Percentiles rank a stretch among this genome's conserved stretches.
Conservation (phyloP, 108 stramenopile genomes). For the Craspedostauros australis region DNA sequence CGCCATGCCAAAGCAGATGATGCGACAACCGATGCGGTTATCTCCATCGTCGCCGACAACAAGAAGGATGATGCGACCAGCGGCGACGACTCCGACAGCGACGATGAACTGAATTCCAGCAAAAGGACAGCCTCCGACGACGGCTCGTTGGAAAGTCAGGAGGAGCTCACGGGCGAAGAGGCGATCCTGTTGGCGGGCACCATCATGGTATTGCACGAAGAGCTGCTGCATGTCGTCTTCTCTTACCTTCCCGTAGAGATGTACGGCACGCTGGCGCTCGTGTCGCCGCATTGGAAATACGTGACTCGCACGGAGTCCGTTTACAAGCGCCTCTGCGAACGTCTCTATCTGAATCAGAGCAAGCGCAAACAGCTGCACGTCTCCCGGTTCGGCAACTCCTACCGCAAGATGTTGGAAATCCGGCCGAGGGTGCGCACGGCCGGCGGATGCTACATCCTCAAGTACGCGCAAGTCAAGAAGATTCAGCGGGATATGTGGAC, state of each 20-base stretch:
- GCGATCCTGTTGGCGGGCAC: constrained; percentile 45
- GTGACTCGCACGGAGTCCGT: constrained; percentile 68
- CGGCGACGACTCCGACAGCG: constrained; percentile 34
- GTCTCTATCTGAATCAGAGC: constrained; percentile 67
- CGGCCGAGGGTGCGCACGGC: constrained; percentile 69
- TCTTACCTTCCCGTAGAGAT: constrained; percentile 59
- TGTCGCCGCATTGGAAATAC: constrained; percentile 71
- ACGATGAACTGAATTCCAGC: constrained; percentile 10
- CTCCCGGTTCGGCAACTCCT: constrained; percentile 51
- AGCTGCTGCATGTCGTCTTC: constrained; percentile 64
- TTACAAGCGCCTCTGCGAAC: constrained; percentile 61
- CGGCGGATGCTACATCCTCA: constrained; percentile 69
- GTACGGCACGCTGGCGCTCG: constrained; percentile 53
- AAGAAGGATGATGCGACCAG: constrained; percentile 28
- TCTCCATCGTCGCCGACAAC: neutral
- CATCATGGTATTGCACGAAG: constrained; percentile 59
- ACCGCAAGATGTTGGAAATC: constrained; percentile 67
- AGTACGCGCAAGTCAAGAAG: constrained; percentile 40
- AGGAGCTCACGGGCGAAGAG: constrained; percentile 39
- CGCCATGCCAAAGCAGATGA: constrained; percentile 4
- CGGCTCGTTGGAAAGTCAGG: no score
- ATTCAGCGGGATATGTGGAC: constrained; percentile 86
- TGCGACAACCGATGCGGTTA: neutral
- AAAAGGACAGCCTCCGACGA: neutral
- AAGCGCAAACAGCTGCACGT: constrained; percentile 61